A percentile compares a stretch with the other conserved stretches of the same genome.
Conservation (phyloP, 2,329 filamentous ascomycete genomes). For the Fusarium ramigenum region DNA sequence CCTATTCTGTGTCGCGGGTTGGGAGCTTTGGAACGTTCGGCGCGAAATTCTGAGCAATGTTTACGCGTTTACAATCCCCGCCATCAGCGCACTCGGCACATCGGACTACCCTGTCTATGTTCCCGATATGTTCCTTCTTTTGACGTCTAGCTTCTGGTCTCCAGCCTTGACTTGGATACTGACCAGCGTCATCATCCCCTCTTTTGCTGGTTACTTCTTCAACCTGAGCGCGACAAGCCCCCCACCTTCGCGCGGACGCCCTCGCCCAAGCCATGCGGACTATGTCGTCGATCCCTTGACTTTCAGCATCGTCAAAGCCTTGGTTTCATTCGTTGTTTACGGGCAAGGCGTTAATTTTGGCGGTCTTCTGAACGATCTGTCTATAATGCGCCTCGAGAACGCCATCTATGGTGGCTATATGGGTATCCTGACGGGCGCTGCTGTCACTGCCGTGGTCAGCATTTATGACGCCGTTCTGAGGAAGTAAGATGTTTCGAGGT, state of each 20-base stretch:
- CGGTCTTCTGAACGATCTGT: slow-evolving; percentile 67
- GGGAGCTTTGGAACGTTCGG: slow-evolving; percentile 78
- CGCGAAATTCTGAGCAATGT: slow-evolving; percentile 75
- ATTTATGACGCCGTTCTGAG: slow-evolving; percentile 82
- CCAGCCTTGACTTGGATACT: slow-evolving; percentile 79
- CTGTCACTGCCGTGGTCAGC: slow-evolving; percentile 73
- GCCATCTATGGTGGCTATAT: slow-evolving; percentile 77
- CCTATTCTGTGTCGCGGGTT: slow-evolving; percentile 70
- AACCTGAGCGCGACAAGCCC: slow-evolving; percentile 74
- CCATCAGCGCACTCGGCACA: slow-evolving; percentile 64
- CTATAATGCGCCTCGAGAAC: slow-evolving; percentile 70
- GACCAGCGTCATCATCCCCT: slow-evolving; percentile 76
- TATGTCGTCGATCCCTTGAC: slow-evolving; percentile 83
- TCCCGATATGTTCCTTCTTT: slow-evolving; percentile 82
- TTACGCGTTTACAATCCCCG: slow-evolving; percentile 78
- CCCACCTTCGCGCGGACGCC: slow-evolving; percentile 55
- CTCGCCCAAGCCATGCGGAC: slow-evolving; percentile 52
- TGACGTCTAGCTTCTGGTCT: slow-evolving; percentile 84
- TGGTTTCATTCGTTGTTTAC: slow-evolving; percentile 85
- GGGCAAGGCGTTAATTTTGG: slow-evolving; percentile 70
- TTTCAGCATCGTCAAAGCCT: slow-evolving; percentile 88
- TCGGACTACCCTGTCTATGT: slow-evolving; percentile 71
- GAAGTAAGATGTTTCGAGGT: slow-evolving; percentile 58
- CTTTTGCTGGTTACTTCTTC: slow-evolving; percentile 85
- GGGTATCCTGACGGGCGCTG: slow-evolving; percentile 73